These are phyloP conservation scores for Grigorovia transvaalensis DNA, from an alignment of 805 yeast species.

Conservation along the genomic window DNA sequence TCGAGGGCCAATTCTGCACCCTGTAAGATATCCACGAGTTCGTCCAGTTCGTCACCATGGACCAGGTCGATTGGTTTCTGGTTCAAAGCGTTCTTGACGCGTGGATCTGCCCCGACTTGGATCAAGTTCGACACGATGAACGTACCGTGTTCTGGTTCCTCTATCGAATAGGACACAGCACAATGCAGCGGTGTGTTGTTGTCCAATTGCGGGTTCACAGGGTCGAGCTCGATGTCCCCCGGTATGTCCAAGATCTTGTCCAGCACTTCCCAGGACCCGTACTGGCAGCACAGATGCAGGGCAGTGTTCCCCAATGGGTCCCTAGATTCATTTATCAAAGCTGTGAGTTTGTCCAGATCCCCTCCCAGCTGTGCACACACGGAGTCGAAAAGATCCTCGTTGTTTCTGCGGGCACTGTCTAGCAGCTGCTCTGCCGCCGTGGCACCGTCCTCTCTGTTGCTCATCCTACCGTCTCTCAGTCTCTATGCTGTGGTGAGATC, in stretches of 20 bases:
- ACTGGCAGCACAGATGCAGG: slow-evolving; percentile 68
- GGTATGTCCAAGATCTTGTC: slow-evolving; percentile 76
- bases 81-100: slow-evolving; percentile 47
- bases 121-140: slow-evolving; percentile 70
- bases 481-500: no score
- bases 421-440: slow-evolving; percentile 65
- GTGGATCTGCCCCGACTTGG: slow-evolving; percentile 87
- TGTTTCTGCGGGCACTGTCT: slow-evolving; percentile 83
- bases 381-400: slow-evolving; percentile 57
- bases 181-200: slow-evolving; percentile 86
- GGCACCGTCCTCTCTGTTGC: slow-evolving; percentile 48
- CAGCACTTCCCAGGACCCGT: slow-evolving; percentile 79
- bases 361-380: slow-evolving; percentile 38
- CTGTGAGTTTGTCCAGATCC: slow-evolving; percentile 28
- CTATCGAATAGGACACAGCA: slow-evolving; percentile 66
- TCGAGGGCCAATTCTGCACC: slow-evolving; percentile 70
- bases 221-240: slow-evolving; percentile 79
- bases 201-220: slow-evolving; percentile 46
- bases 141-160: slow-evolving; percentile 78
- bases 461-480: no score
- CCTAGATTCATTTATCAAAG: slow-evolving; percentile 54
- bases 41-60: slow-evolving; percentile 40
- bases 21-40: slow-evolving; percentile 54
- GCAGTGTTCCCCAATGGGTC: slow-evolving; percentile 76
- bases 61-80: slow-evolving; percentile 69